Conservation (phyloP, 257 asterid genomes). For the Asclepias syriaca region DNA sequence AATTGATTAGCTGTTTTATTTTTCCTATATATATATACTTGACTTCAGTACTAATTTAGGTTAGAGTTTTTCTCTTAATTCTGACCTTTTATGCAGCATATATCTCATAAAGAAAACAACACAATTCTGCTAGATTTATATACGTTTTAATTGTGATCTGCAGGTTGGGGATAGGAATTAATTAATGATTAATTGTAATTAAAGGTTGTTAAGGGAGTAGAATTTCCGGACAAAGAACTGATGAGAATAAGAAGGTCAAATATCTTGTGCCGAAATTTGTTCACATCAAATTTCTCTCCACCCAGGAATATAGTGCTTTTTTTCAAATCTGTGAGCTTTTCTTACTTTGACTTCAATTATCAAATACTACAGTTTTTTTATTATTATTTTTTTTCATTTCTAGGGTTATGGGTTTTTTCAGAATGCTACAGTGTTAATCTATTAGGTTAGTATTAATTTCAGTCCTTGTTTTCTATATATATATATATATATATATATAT, state of each 20-base stretch:
- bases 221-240: not conserved
- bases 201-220: too few species aligned
- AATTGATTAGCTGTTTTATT: too few species aligned
- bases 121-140: not conserved
- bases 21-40: not conserved
- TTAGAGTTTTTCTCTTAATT: too few species aligned
- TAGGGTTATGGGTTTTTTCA: not conserved
- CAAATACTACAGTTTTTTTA: not conserved
- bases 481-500: too few species aligned
- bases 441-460: too few species aligned
- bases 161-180: not conserved
- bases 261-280: too few species aligned
- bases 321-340: not conserved
- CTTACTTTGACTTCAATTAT: not conserved
- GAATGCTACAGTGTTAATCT: not conserved
- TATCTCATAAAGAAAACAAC: not conserved
- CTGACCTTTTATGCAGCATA: not conserved
- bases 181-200: too few species aligned
- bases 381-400: not conserved
- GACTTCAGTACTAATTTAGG: too few species aligned
- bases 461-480: not conserved
- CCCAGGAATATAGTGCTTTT: not conserved
- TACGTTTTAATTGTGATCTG: too few species aligned
- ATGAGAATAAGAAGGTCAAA: too few species aligned
- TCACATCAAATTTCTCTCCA: not conserved